phyloP scores from a whole-genome alignment of 768 basidiomycete genomes.

The Pleurotus salmoneostramineus region DNA sequence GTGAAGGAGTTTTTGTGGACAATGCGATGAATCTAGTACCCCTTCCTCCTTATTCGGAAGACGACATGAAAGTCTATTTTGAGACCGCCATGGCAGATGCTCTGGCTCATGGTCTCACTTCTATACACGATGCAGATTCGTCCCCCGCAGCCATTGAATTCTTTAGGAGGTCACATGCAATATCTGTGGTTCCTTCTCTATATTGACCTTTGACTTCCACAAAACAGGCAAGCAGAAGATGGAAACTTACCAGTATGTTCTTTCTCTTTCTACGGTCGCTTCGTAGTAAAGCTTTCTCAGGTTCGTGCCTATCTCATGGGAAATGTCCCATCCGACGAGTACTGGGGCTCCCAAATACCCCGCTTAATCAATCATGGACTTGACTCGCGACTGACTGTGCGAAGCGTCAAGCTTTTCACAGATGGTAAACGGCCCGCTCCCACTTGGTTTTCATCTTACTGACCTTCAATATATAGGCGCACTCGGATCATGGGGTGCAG shows the following conservation, averaged over 20 bases:
- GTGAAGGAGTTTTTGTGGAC: conserved; percentile 73
- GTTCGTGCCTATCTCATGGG: conserved; percentile 65
- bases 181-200: background rate
- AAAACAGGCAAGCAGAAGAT: conserved; percentile 60
- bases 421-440: conserved; percentile 50
- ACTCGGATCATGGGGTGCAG: conserved; percentile 90
- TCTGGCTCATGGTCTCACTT: conserved; percentile 76
- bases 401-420: conserved; percentile 69
- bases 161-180: conserved; percentile 49
- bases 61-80: conserved; percentile 56
- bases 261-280: background rate
- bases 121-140: conserved; percentile 79
- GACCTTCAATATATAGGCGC: conserved; percentile 55
- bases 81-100: conserved; percentile 64
- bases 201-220: background rate
- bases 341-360: conserved; percentile 61
- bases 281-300: conserved; percentile 21
- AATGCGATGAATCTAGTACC: conserved; percentile 81
- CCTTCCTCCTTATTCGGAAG: conserved; percentile 57
- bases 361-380: conserved; percentile 56
- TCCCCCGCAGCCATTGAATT: conserved; percentile 51
- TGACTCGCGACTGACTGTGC: conserved; percentile 48
- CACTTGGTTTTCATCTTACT: background rate
- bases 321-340: conserved; percentile 42
- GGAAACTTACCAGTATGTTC: conserved; percentile 62